These are phyloP conservation scores for Chlorella ohadii DNA, from an alignment of 139 green algal species.

Conservation along the genomic window DNA sequence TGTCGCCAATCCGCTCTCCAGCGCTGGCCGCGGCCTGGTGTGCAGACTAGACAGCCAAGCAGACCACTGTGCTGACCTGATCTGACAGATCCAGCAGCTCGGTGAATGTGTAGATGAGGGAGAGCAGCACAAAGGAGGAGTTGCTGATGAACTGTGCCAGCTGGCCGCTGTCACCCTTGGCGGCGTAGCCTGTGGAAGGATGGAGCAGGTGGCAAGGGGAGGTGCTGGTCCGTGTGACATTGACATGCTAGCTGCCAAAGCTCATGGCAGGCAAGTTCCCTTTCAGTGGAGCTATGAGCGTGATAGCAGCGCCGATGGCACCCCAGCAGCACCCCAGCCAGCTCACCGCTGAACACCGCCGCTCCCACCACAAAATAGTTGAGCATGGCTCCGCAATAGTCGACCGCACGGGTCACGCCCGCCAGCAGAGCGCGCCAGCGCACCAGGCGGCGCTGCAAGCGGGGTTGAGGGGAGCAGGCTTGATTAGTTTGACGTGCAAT, in stretches of 20 bases:
- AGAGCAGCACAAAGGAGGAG: slow-evolving; percentile 73
- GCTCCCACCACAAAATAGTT: slow-evolving; percentile 67
- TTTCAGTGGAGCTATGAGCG: too few relatives aligned
- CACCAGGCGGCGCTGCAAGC: slow-evolving; percentile 46
- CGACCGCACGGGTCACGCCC: slow-evolving; percentile 48
- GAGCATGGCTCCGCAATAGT: slow-evolving; percentile 65
- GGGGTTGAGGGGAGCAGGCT: too few relatives aligned
- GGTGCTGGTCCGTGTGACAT: too few relatives aligned
- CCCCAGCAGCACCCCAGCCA: background rate
- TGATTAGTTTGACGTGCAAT: too few relatives aligned
- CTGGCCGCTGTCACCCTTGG: slow-evolving; percentile 32
- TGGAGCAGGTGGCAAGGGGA: background rate
- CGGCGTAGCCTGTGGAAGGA: background rate
- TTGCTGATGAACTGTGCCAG: slow-evolving; percentile 71
- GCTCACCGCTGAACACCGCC: slow-evolving; percentile 56
- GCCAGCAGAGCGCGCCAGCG: slow-evolving; percentile 36
- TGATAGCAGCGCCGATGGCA: too few relatives aligned
- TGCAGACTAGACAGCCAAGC: too few relatives aligned
- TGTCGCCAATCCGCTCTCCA: too few relatives aligned
- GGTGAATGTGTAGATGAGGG: slow-evolving; percentile 71
- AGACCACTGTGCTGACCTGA: too few relatives aligned
- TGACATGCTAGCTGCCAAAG: too few relatives aligned
- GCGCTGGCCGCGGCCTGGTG: too few relatives aligned
- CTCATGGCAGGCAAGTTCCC: too few relatives aligned
- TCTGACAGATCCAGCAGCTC: slow-evolving; percentile 61